A percentile compares a stretch with the other conserved stretches of the same genome.
phyloP scores from a whole-genome alignment of 805 yeast species.

The Diddensiella santjacobensis region DNA sequence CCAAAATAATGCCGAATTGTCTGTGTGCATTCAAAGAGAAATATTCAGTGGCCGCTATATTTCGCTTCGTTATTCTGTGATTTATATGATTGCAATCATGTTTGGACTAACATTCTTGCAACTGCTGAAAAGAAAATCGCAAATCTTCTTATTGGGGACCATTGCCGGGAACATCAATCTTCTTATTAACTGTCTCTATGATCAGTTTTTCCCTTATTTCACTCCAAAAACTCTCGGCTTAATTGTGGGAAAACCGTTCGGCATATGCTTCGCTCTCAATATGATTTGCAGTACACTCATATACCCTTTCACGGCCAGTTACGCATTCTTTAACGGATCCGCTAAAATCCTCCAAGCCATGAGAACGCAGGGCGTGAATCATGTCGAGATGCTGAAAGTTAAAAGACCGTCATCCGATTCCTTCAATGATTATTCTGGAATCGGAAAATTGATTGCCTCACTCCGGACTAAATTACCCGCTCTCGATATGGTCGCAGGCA shows the following conservation, averaged over 20 bases:
- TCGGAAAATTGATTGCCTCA: slow-evolving; percentile 12
- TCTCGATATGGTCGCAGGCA: slow-evolving; percentile 22
- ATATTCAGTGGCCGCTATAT: slow-evolving; percentile 27
- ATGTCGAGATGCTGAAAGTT: slow-evolving; percentile 11
- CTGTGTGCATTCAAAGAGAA: slow-evolving; percentile 19
- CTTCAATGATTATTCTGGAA: slow-evolving; percentile 8
- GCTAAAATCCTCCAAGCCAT: slow-evolving; percentile 19
- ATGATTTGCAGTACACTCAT: slow-evolving; percentile 24
- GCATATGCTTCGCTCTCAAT: slow-evolving; percentile 24
- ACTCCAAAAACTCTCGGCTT: slow-evolving; percentile 25
- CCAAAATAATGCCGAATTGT: slow-evolving; percentile 10
- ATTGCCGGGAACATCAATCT: slow-evolving; percentile 26
- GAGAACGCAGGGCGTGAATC: slow-evolving; percentile 7
- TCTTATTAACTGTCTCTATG: slow-evolving; percentile 22
- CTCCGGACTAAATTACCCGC: slow-evolving; percentile 13
- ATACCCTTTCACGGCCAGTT: slow-evolving; percentile 30
- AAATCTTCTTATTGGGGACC: slow-evolving; percentile 24
- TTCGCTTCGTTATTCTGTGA: slow-evolving; percentile 19
- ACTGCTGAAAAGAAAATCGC: slow-evolving; percentile 17
- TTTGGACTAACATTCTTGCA: slow-evolving; percentile 21
- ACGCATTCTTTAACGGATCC: slow-evolving; percentile 20
- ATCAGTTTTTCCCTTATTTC: slow-evolving; percentile 26
- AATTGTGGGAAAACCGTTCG: slow-evolving; percentile 25
- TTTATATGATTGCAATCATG: slow-evolving; percentile 26
- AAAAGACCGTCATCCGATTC: slow-evolving; percentile 20